Percentiles rank a stretch among this genome's conserved stretches.
These are phyloP conservation scores for Rhynchosporium secalis DNA, from an alignment of 2,329 filamentous ascomycete species.

Conservation along the genomic window DNA sequence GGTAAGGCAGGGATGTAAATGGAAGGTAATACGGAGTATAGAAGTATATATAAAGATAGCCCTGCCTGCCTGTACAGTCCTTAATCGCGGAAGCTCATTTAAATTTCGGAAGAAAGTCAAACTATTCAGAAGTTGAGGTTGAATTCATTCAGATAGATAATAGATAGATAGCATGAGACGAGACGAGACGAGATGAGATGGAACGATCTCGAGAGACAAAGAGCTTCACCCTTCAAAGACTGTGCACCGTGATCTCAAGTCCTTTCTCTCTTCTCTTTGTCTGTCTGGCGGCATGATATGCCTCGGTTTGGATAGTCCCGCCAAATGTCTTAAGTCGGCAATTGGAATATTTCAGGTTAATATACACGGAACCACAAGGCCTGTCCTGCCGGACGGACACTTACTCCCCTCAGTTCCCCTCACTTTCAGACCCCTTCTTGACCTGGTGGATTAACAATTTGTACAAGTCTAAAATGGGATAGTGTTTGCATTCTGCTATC, in stretches of 20 bases:
- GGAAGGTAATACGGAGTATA: too few species aligned
- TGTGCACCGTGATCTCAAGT: neutral
- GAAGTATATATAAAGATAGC: too few species aligned
- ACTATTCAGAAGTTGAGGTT: too few species aligned
- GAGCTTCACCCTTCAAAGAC: neutral
- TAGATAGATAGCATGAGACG: too few species aligned
- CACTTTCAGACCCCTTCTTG: neutral
- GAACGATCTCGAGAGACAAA: neutral
- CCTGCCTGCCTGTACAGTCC: too few species aligned
- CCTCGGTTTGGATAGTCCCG: slow-evolving; percentile 6
- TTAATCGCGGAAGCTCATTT: too few species aligned
- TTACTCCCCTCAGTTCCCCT: neutral
- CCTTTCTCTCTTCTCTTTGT: neutral
- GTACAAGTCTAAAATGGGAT: neutral
- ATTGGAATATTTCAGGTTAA: slow-evolving; percentile 8
- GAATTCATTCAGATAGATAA: too few species aligned
- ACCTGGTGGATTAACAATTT: neutral
- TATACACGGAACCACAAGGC: slow-evolving; percentile 3
- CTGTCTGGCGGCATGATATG: neutral
- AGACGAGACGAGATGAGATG: too few species aligned
- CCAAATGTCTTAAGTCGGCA: slow-evolving; percentile 3
- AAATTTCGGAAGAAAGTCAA: too few species aligned
- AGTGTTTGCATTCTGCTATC: neutral
- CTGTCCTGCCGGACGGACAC: neutral
- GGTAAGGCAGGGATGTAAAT: too few species aligned